Base-by-base conservation (phyloP, 1,139 yeast species). In the Zygotorulaspora mrakii region DNA sequence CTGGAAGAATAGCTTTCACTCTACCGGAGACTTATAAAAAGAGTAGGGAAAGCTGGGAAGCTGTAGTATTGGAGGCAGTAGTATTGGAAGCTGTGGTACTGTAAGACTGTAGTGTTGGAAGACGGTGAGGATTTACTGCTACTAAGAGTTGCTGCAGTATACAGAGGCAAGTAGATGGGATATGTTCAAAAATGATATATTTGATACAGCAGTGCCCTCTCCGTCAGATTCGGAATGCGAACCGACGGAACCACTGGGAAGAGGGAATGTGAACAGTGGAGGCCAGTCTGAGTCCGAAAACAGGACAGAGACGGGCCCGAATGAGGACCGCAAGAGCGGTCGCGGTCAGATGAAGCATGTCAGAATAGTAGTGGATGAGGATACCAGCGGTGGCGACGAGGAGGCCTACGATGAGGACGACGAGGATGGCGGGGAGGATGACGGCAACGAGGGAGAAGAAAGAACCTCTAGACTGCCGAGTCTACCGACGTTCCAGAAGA, bases 401-500 rank as follows among this genome's bases (percentile, higher is more conserved):
- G 36, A 24, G 21, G 35, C 32, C 11, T 34, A 29, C 9, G 43
- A 17, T 3, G 50, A 39, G 12, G 37, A 35, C 2, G 33, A 22
- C n/a, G 39, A 31, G 22, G 22, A 9, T n/a, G n/a, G n/a, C n/a
- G n/a, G n/a, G n/a, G n/a, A n/a, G n/a, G n/a, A n/a, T n/a, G n/a
- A n/a, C n/a, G n/a, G n/a, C n/a, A n/a, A n/a, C n/a, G n/a, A n/a
- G n/a, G n/a, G n/a, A 18, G 24, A 27, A 10, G 10, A 20, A 18
- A 20, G 24, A 6, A 4, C 25, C 12, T 26, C 22, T 13, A 30
- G 17, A 5, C 63, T 76, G 33, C 84, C 85, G 0, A 17, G 23
- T 11, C 61, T 76, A 33, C 83, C 86, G 0, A 79, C 69, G 42
- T 82, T 82, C 60, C 77, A 81, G 56, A 78, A 76, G 59, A 67